phyloP scores from a whole-genome alignment of 2,329 filamentous ascomycete species.

The Claviceps digitariae region DNA sequence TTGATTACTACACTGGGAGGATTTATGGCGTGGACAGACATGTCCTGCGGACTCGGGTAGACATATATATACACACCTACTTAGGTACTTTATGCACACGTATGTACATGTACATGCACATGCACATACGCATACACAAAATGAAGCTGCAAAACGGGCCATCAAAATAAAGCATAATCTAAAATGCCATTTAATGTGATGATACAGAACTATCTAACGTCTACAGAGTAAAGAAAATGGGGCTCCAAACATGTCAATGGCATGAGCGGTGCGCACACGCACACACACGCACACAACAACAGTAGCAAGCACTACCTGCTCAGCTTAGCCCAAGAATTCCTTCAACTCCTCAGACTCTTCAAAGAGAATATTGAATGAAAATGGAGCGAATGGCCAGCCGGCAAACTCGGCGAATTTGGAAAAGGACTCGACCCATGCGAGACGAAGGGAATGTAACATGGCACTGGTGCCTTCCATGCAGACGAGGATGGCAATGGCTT shows the following conservation, averaged over 20 bases:
- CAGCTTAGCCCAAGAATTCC: conserved; percentile 37
- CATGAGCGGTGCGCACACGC: neutral
- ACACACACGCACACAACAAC: neutral
- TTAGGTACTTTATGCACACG: no score
- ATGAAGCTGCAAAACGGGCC: neutral
- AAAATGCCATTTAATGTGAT: conserved; percentile 11
- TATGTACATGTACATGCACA: no score
- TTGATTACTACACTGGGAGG: no score
- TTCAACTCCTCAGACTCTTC: conserved; percentile 63
- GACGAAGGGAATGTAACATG: conserved; percentile 82
- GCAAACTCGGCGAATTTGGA: conserved; percentile 93
- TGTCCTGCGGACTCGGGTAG: neutral
- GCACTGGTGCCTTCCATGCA: conserved; percentile 94
- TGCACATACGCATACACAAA: neutral
- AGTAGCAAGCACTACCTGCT: conserved; percentile 3
- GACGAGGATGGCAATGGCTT: conserved; percentile 52
- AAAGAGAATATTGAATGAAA: conserved; percentile 71
- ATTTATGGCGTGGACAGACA: neutral
- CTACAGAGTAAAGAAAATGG: conserved; percentile 16
- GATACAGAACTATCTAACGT: conserved; percentile 18
- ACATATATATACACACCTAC: no score
- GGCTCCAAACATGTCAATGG: conserved; percentile 2
- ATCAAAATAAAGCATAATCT: conserved; percentile 2
- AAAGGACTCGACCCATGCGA: conserved; percentile 97
- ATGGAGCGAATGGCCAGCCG: conserved; percentile 75